phyloP scores from a whole-genome alignment of 768 basidiomycete genomes.

The Leccinum rimulosum region DNA sequence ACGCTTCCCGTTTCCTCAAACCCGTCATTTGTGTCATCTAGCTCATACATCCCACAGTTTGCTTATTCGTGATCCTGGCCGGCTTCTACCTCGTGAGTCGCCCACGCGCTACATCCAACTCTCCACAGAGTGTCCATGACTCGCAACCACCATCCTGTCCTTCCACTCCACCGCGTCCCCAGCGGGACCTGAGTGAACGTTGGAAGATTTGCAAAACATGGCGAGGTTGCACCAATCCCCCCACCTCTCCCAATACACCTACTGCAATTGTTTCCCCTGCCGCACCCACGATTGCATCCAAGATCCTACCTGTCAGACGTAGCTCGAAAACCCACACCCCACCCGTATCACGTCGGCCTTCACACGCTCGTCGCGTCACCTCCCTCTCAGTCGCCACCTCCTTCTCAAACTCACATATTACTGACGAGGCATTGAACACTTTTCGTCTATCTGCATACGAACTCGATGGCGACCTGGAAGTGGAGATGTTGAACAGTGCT shows the following conservation, averaged over 20 bases:
- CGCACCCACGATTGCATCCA: neutral
- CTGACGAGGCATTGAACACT: slow-evolving; percentile 23
- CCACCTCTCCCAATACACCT: neutral
- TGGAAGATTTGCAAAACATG: slow-evolving; percentile 22
- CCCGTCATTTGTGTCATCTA: neutral
- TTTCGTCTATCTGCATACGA: slow-evolving; percentile 25
- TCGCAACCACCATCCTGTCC: slow-evolving; percentile 2
- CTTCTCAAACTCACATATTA: slow-evolving; percentile 22
- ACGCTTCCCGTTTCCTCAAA: neutral
- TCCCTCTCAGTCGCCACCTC: slow-evolving; percentile 22
- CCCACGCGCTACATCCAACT: slow-evolving; percentile 2
- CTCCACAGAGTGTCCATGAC: slow-evolving; percentile 1
- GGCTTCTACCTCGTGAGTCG: slow-evolving; percentile 30
- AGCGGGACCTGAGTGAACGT: slow-evolving; percentile 3
- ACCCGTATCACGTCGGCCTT: slow-evolving; percentile 4
- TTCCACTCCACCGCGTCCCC: neutral
- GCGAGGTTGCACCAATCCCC: neutral
- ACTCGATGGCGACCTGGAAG: slow-evolving; percentile 25
- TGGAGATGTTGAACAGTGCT: slow-evolving; percentile 25
- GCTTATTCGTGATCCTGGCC: slow-evolving; percentile 21
- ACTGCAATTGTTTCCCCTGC: slow-evolving; percentile 1
- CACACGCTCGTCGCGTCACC: slow-evolving; percentile 18
- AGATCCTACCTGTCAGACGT: neutral
- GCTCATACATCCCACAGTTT: slow-evolving; percentile 21
- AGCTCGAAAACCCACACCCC: neutral